Percentiles rank a stretch among this genome's conserved stretches.
Conservation (phyloP, 345 rosid genomes). For the Isatis tinctoria region DNA sequence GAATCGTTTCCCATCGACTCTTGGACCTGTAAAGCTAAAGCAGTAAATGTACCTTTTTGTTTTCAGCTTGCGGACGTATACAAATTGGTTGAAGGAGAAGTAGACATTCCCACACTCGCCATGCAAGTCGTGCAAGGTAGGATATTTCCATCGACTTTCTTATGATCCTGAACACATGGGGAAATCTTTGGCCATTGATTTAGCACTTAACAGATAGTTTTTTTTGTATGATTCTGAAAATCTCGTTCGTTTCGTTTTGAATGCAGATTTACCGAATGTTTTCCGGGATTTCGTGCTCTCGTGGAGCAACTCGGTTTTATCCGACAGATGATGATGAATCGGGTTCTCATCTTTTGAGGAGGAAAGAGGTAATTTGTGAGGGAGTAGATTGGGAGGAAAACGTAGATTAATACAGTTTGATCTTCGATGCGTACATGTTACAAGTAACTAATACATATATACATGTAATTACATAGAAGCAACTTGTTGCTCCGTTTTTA, state of each 20-base stretch:
- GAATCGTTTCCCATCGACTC: not conserved
- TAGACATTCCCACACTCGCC: constrained; percentile 74
- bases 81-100: constrained; percentile 73
- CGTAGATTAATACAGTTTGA: constrained; percentile 25
- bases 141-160: not conserved
- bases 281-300: constrained; percentile 69
- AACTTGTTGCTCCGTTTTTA: not conserved
- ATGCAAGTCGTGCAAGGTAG: constrained; percentile 71
- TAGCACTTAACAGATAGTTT: not conserved
- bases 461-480: constrained; percentile 21
- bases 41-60: constrained; percentile 17
- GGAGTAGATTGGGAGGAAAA: constrained; percentile 9
- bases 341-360: constrained; percentile 15
- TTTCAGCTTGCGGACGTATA: constrained; percentile 85
- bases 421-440: constrained; percentile 16
- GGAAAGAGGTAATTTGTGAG: not conserved
- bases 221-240: constrained; percentile 13
- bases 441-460: constrained; percentile 4
- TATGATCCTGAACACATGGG: not conserved
- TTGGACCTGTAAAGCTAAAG: not conserved
- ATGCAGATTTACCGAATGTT: constrained; percentile 74
- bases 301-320: constrained; percentile 75
- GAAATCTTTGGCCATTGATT: not conserved
- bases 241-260: not conserved
- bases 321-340: constrained; percentile 46